These are phyloP conservation scores for Xylariales sp. DNA, from an alignment of 2,329 filamentous ascomycete species.

Conservation along the genomic window DNA sequence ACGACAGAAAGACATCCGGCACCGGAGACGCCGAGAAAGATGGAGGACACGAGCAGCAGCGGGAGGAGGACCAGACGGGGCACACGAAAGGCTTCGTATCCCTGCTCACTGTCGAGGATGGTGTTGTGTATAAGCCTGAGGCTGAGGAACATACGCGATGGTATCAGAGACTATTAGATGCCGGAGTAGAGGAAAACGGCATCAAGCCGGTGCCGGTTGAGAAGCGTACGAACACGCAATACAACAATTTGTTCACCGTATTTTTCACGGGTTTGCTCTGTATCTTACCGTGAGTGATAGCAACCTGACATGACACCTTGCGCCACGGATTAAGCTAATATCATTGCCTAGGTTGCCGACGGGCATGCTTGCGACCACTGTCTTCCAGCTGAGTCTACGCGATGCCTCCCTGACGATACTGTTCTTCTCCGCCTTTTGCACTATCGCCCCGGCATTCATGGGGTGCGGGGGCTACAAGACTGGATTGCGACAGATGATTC, in stretches of 20 bases:
- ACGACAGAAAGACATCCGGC: neutral
- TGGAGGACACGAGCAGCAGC: slow-evolving; percentile 8
- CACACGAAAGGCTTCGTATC: slow-evolving; percentile 41
- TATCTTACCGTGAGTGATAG: slow-evolving; percentile 63
- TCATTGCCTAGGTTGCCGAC: slow-evolving; percentile 61
- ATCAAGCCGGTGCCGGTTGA: slow-evolving; percentile 67
- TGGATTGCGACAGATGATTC: slow-evolving; percentile 69
- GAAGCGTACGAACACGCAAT: slow-evolving; percentile 62
- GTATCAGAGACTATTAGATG: slow-evolving; percentile 58
- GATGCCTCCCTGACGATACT: slow-evolving; percentile 68
- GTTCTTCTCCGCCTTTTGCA: slow-evolving; percentile 68
- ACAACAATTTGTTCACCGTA: slow-evolving; percentile 68
- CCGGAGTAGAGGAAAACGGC: slow-evolving; percentile 65
- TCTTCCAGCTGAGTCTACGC: slow-evolving; percentile 64
- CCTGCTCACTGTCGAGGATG: slow-evolving; percentile 48
- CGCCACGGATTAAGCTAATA: neutral
- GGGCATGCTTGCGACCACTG: slow-evolving; percentile 67
- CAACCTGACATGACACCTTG: neutral
- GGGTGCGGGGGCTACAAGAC: slow-evolving; percentile 66
- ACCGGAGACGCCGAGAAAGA: slow-evolving; percentile 30
- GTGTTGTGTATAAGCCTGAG: slow-evolving; percentile 50
- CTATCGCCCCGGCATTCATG: slow-evolving; percentile 65
- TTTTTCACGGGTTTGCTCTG: slow-evolving; percentile 70
- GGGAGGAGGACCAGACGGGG: neutral
- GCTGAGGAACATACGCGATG: slow-evolving; percentile 51